Base-by-base conservation (phyloP, 1,284 basidiomycete species). In the Ceraceosorus bombacis region DNA sequence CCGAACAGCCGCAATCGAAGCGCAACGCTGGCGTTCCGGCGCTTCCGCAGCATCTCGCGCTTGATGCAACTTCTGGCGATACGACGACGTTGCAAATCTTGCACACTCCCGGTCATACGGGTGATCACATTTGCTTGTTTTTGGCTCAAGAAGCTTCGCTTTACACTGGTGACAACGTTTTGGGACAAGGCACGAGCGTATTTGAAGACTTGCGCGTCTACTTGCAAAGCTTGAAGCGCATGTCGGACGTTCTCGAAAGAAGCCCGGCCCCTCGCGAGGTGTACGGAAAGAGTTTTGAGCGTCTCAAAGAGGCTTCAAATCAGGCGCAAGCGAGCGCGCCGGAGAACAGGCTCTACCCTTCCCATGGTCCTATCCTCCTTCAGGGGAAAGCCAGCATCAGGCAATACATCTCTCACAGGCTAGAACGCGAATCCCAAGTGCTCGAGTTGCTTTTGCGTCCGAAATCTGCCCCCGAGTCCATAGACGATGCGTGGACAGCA, bases 41-140 rank as follows among this genome's bases (percentile, higher is more conserved):
- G 27, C 27, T 27, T 27, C 65, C 57, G 5, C 54, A 61, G 4
- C 66, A 60, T 64, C 57, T 62, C 5, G 64, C 59, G 53, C 27
- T 27, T 27, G 27, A 27, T 27, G 27, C 1, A 3, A 27, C 27
- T 1, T 62, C 63, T 5, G 68, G 60, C 5, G 72, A 61, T 38
- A 48, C 63, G 38, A 27, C 41, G 38, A 61, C 70, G 5, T 56
- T 78, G 12, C 81, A 82, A 37, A 84, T 94, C 13, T 69, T 96
- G 0, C 86, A 89, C 73, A 88, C 90, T 0, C 94, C 93, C 0
- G 94, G 93, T 0, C 94, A 97, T 74, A 96, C 93, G 0, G 74
- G 81, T 43, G 93, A 97, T 78, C 93, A 90, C 5, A 83, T 94
- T 68, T 87, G 82, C 55, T 57, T 77, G 5, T 46, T 74, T n/a